Percentiles rank a stretch among this genome's conserved stretches.
phyloP scores from a whole-genome alignment of 202 grass and related monocot genomes.

The Carex arenaria region DNA sequence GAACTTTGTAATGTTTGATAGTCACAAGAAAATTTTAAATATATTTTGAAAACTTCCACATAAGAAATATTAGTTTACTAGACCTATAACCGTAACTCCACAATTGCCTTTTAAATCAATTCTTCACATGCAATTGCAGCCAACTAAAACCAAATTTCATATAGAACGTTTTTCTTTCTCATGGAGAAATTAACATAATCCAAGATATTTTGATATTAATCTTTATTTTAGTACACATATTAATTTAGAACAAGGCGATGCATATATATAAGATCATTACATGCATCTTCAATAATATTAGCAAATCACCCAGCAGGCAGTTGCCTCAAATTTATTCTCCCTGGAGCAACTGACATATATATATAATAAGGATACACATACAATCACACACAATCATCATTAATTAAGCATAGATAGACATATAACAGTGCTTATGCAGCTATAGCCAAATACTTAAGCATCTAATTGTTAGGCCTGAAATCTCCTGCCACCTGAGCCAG shows the following conservation, averaged over 20 bases:
- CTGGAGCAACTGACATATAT: background rate
- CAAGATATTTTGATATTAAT: background rate
- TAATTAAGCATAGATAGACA: background rate
- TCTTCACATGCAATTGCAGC: no score
- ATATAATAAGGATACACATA: background rate
- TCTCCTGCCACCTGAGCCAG: slow-evolving; percentile 60
- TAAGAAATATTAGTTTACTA: no score
- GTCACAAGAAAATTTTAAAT: no score
- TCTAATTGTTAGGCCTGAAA: slow-evolving; percentile 27
- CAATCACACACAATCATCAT: background rate
- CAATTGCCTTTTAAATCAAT: no score
- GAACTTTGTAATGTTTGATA: no score
- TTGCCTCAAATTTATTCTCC: background rate
- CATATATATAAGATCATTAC: no score
- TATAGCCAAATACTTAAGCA: background rate
- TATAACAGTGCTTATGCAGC: background rate
- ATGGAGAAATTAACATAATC: background rate
- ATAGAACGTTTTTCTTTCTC: no score
- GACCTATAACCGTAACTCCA: no score
- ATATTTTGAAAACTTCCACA: no score
- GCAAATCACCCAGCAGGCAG: background rate
- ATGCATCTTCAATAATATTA: background rate
- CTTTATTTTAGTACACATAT: background rate
- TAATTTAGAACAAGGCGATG: no score
- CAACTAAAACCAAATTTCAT: no score